Percentiles rank a stretch among this genome's conserved stretches.
Evolutionary conservation across 2,329 filamentous ascomycete genomes (phyloP).

Genomic region (Zymoseptoria passerinii): DNA sequence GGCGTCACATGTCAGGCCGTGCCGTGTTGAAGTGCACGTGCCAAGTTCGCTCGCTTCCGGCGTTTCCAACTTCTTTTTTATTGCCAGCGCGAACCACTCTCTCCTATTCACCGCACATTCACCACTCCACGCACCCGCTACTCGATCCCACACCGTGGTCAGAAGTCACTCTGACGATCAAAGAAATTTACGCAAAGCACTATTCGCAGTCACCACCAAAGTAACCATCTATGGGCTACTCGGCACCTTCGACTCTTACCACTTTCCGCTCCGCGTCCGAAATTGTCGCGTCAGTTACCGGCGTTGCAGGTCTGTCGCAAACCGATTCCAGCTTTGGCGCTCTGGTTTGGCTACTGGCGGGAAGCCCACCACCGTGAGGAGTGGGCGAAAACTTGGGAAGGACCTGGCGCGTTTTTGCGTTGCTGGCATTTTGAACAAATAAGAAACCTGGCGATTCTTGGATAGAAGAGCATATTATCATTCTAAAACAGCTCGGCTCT

Average conservation of each 20-base stretch:
- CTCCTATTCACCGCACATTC: background rate
- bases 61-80: background rate
- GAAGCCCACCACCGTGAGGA: constrained; percentile 35
- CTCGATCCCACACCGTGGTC: background rate
- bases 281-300: constrained; percentile 30
- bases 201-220: constrained; percentile 1
- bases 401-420: background rate
- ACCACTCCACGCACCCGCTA: background rate
- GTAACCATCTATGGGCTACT: constrained; percentile 38
- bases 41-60: background rate
- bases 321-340: constrained; percentile 41
- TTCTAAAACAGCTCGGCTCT: background rate
- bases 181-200: background rate
- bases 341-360: constrained; percentile 39
- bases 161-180: constrained; percentile 10
- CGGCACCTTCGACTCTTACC: constrained; percentile 29
- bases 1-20: background rate
- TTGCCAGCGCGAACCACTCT: background rate
- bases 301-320: constrained; percentile 29
- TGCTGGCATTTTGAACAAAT: background rate
- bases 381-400: constrained; percentile 42
- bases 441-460: background rate
- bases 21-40: background rate
- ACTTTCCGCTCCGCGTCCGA: constrained; percentile 26
- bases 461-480: background rate